Evolutionary conservation across 495 filamentous ascomycete species (phyloP), one percentile per base, ranked within the genome.

Genomic region (Collariella sp.): DNA sequence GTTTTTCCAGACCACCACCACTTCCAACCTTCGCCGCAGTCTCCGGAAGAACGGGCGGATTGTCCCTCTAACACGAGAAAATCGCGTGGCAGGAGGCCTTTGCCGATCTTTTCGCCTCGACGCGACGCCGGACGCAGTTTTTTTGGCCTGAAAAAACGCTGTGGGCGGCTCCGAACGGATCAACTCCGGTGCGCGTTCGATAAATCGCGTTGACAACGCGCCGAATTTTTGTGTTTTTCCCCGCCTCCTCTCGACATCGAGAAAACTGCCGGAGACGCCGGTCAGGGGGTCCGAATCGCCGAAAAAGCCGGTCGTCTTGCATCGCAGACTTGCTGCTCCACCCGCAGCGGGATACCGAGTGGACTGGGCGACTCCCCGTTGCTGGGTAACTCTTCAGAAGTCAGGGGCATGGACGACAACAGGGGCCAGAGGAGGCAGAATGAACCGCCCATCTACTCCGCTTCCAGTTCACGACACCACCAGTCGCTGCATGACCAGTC

Each of bases 371-470:
- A 52, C 71, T 70, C 63, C n/a, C 69, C 67, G 73, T 67, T 44
- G 65, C 70, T 68, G 66, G 60, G 59, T 61, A 63, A 70, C 68
- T 60, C 67, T 64, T 67, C 62, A 55, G 65, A 73, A 26, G 7
- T 41, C 57, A 66, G 72, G 76, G 81, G 74, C 47, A 88, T 89
- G 85, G 85, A 87, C 76, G 82, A 85, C 72, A 78, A 82, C 64
- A 71, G 72, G 63, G 76, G 75, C 56, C 79, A 76, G 67, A 77
- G 82, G 69, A 83, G 85, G 79, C 84, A 83, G 71, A 79, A 86
- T 77, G 84, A 86, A 62, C 73, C 78, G 67, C 75, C 80, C 54
- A 62, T 57, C 29, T 70, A 72, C 56, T 55, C 66, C 44, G 57
- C 68, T 65, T 67, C 70, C 45, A 75, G 69, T 57, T 57, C 69